A percentile compares a stretch with the other conserved stretches of the same genome.
Conservation (phyloP, 805 yeast genomes). For the Saturnispora diversa region DNA sequence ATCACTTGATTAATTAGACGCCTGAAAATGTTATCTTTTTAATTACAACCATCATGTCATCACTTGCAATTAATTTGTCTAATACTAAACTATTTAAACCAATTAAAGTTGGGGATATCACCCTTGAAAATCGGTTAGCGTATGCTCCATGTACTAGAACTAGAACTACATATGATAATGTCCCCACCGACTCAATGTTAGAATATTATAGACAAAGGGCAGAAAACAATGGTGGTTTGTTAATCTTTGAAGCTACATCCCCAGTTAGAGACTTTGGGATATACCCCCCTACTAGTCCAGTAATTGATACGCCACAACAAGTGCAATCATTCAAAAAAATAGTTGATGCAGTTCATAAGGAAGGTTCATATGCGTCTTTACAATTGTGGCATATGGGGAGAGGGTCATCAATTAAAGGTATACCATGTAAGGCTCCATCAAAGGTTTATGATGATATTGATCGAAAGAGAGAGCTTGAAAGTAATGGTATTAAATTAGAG, state of each 20-base stretch:
- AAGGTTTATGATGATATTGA: constrained; percentile 33
- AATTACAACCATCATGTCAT: too few species aligned
- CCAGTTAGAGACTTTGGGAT: too few species aligned
- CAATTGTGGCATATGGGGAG: constrained; percentile 50
- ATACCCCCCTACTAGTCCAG: constrained; percentile 40
- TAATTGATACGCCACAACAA: constrained; percentile 43
- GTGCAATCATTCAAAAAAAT: constrained; percentile 42
- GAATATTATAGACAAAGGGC: constrained; percentile 54
- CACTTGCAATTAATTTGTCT: too few species aligned
- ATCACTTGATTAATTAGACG: too few species aligned
- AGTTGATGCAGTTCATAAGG: constrained; percentile 41
- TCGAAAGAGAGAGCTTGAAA: constrained; percentile 29
- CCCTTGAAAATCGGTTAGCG: constrained; percentile 35
- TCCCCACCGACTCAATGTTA: constrained; percentile 40
- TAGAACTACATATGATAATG: constrained; percentile 32
- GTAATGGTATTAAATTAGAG: constrained; percentile 37
- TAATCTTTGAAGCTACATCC: constrained; percentile 54
- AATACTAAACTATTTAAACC: constrained; percentile 16
- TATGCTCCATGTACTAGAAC: constrained; percentile 47
- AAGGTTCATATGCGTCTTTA: constrained; percentile 37
- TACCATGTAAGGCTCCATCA: constrained; percentile 32
- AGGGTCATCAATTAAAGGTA: constrained; percentile 32
- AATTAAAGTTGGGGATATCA: constrained; percentile 34
- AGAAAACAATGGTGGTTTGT: constrained; percentile 45
- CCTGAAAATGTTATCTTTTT: too few species aligned